Evolutionary conservation across 2,329 filamentous ascomycete species (phyloP), one percentile per base, ranked within the genome.

Genomic region (Colletotrichum sublineola): DNA sequence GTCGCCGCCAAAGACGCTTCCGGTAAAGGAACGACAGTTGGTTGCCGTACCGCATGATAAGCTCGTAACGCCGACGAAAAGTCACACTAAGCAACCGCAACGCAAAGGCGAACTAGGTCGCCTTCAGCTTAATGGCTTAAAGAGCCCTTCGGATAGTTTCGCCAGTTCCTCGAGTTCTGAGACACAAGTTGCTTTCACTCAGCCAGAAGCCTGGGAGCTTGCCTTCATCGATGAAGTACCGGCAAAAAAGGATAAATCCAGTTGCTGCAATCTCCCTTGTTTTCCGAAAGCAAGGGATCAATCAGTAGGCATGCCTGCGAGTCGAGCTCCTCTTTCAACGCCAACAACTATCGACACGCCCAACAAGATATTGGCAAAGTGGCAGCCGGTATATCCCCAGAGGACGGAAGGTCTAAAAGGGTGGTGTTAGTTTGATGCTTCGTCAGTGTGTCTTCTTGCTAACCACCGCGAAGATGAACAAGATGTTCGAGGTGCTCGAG

Each of bases 181-280:
- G 38, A 79, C 78, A 20, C 78, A 80, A 63, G 78, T 81, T 64
- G 78, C 79, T 0, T 82, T 82, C 65, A 77, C 78, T 31, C 64
- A 74, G 1, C 73, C 77, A 3, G 75, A 77, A 38, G 75, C 80
- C 63, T 81, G 80, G 78, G 80, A 79, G 67, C 77, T 78, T 63
- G 78, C 80, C 8, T 76, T 82, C 42, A 78, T 81, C 42, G 79
- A 82, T 15, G 77, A 81, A 55, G 74, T 74, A 20, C 76, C 78
- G 6, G 52, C 66, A 36, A 74, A 75, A 57, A 78, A 75, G 15
- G 74, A 75, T 31, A 77, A 68, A 58, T 62, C 73, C n/a, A 55
- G 68, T 20, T 46, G 67, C 12, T 73, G 68, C 33, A 63, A 62
- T 5, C 1, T 71, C 9, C 50, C 68, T 14, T 73, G 71, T 33